Evolutionary conservation across 192 early-diverging fungal genomes (phyloP).

Genomic region (Ambispora gerdemannii): DNA sequence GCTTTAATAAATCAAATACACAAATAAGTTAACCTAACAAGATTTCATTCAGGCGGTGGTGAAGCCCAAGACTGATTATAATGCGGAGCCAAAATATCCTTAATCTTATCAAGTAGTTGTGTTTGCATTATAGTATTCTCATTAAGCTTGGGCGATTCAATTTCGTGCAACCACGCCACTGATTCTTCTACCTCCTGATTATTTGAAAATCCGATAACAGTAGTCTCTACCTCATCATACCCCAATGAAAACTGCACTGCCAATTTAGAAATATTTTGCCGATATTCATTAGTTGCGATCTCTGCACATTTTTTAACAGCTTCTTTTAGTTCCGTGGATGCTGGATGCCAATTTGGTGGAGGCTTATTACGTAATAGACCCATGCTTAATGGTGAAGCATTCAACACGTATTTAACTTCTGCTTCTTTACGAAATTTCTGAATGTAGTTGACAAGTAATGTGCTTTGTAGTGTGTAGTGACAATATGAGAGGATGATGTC

Average conservation of each 20-base stretch:
- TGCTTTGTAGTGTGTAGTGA: constrained; percentile 68
- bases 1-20: too few species aligned
- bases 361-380: constrained; percentile 52
- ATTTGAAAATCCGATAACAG: constrained; percentile 50
- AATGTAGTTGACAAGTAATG: constrained; percentile 48
- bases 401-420: constrained; percentile 59
- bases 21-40: too few species aligned
- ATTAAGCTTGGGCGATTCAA: too few species aligned
- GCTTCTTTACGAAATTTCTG: constrained; percentile 46
- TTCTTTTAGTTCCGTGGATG: constrained; percentile 45
- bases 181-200: constrained; percentile 48
- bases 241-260: constrained; percentile 51
- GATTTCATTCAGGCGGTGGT: constrained; percentile 25
- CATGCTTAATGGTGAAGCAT: constrained; percentile 72
- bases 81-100: constrained; percentile 36
- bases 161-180: constrained; percentile 34
- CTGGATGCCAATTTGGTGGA: constrained; percentile 71
- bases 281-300: constrained; percentile 38
- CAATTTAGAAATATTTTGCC: constrained; percentile 51
- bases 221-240: constrained; percentile 38
- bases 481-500: constrained; percentile 69
- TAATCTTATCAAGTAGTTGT: constrained; percentile 34
- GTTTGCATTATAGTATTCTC: too few species aligned
- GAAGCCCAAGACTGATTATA: constrained; percentile 47
- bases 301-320: constrained; percentile 48